Evolutionary conservation across 192 early-diverging fungal species (phyloP).

Genomic region (Lobulomyces angularis): DNA sequence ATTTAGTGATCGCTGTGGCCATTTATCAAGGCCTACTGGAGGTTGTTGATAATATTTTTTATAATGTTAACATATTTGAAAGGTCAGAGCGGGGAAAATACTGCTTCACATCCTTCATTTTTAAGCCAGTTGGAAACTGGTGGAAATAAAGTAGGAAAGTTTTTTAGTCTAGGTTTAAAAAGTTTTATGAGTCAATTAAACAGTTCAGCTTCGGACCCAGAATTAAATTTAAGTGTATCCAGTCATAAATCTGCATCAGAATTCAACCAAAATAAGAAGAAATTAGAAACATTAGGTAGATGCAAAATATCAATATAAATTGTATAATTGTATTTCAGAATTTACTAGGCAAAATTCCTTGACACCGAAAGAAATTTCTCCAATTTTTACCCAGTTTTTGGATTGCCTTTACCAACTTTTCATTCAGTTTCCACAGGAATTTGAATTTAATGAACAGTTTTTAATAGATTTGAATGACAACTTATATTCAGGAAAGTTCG

Average conservation of each 20-base stretch:
- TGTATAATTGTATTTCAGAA: conserved; percentile 8
- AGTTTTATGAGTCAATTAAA: too few species aligned
- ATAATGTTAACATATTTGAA: neutral
- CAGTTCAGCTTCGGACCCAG: too few species aligned
- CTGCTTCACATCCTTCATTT: conserved; percentile 40
- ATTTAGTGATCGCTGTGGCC: conserved; percentile 84
- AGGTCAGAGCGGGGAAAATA: too few species aligned
- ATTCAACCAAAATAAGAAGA: too few species aligned
- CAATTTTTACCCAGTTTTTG: conserved; percentile 94
- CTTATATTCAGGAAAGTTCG: conserved; percentile 84
- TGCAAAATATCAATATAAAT: too few species aligned
- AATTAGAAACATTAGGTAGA: too few species aligned
- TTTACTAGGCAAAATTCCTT: conserved; percentile 20
- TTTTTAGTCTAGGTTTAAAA: conserved; percentile 1
- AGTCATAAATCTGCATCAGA: too few species aligned
- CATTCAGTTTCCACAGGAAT: conserved; percentile 73
- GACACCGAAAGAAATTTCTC: conserved; percentile 62
- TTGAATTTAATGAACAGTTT: conserved; percentile 83
- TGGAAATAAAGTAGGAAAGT: conserved; percentile 1
- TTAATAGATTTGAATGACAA: conserved; percentile 73
- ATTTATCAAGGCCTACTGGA: conserved; percentile 50
- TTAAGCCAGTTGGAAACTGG: conserved; percentile 6
- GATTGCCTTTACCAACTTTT: conserved; percentile 93
- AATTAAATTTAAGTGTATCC: too few species aligned
- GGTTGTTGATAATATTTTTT: too few species aligned